Evolutionary conservation across 2,329 filamentous ascomycete genomes (phyloP).

Genomic region (Teratosphaeria destructans): DNA sequence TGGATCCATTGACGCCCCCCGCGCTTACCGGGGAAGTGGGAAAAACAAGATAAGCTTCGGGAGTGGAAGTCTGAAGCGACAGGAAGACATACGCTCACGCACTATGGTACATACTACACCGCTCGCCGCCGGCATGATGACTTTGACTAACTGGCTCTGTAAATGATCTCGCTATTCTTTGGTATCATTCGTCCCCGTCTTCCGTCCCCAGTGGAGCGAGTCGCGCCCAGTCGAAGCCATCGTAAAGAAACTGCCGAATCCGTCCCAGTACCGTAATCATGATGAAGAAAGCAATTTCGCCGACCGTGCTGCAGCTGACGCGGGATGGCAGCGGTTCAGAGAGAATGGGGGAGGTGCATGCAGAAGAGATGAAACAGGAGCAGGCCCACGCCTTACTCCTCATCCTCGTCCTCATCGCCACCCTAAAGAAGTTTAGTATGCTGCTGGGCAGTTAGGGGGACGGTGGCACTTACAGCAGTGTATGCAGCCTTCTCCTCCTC

Average conservation of each 20-base stretch:
- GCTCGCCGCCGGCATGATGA: constrained; percentile 1
- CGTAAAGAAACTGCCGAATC: constrained; percentile 3
- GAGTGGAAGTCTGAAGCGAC: neutral
- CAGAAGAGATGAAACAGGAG: neutral
- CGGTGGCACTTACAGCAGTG: constrained; percentile 52
- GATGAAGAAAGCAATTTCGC: neutral
- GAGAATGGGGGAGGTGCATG: neutral
- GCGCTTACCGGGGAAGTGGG: neutral
- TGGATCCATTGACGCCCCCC: neutral
- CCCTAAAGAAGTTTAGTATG: constrained; percentile 18
- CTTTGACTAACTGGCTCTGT: constrained; percentile 4
- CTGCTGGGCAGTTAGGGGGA: neutral
- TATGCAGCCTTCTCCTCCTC: constrained; percentile 96
- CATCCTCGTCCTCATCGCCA: constrained; percentile 28
- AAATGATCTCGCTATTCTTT: constrained; percentile 6
- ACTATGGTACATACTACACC: constrained; percentile 7
- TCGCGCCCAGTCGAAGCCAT: neutral
- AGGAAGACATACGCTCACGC: neutral
- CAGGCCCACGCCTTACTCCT: constrained; percentile 18
- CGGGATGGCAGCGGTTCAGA: neutral
- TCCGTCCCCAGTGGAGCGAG: neutral
- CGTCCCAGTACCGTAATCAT: neutral
- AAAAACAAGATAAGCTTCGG: neutral
- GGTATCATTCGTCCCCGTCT: constrained; percentile 5
- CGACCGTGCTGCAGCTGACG: neutral